Evolutionary conservation across 495 filamentous ascomycete species (phyloP).

Genomic region (Rostrohypoxylon terebratum): DNA sequence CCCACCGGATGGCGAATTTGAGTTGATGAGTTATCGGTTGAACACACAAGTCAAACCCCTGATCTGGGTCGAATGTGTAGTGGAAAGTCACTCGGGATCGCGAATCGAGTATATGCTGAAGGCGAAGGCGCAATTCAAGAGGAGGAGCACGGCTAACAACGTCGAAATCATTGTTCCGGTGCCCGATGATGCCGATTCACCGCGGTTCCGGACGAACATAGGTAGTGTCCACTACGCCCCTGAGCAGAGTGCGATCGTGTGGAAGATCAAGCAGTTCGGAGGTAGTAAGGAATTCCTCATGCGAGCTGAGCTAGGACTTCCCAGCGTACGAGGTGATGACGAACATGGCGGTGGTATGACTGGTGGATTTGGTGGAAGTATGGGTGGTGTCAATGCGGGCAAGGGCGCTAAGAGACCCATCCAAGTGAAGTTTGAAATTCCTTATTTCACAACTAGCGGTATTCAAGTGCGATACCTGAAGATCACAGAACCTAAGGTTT

Average conservation of each 20-base stretch:
- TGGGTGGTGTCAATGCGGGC: slow-evolving; percentile 78
- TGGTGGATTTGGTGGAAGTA: slow-evolving; percentile 94
- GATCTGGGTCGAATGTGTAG: slow-evolving; percentile 98
- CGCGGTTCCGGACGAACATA: slow-evolving; percentile 97
- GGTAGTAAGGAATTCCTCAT: slow-evolving; percentile 99
- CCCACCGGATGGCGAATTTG: slow-evolving; percentile 97
- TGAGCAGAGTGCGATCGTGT: slow-evolving; percentile 96
- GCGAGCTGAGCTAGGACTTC: slow-evolving; percentile 96
- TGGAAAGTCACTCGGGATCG: slow-evolving; percentile 93
- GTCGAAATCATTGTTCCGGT: slow-evolving; percentile 98
- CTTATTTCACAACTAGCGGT: slow-evolving; percentile 98
- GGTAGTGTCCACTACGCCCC: slow-evolving; percentile 98
- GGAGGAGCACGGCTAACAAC: slow-evolving; percentile 97
- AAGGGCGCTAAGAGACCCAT: slow-evolving; percentile 94
- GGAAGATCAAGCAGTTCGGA: slow-evolving; percentile 99
- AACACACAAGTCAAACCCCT: slow-evolving; percentile 99
- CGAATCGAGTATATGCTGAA: slow-evolving; percentile 99
- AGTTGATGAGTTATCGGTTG: slow-evolving; percentile 98
- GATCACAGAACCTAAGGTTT: slow-evolving; percentile 99
- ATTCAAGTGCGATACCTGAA: slow-evolving; percentile 99
- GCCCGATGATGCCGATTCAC: slow-evolving; percentile 95
- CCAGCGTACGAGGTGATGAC: slow-evolving; percentile 95
- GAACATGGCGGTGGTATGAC: slow-evolving; percentile 97
- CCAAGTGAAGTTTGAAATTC: slow-evolving; percentile 99
- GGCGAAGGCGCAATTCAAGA: slow-evolving; percentile 98